A percentile compares a stretch with the other conserved stretches of the same genome.
phyloP scores from a whole-genome alignment of 768 basidiomycete species.

The Trametes cingulata region DNA sequence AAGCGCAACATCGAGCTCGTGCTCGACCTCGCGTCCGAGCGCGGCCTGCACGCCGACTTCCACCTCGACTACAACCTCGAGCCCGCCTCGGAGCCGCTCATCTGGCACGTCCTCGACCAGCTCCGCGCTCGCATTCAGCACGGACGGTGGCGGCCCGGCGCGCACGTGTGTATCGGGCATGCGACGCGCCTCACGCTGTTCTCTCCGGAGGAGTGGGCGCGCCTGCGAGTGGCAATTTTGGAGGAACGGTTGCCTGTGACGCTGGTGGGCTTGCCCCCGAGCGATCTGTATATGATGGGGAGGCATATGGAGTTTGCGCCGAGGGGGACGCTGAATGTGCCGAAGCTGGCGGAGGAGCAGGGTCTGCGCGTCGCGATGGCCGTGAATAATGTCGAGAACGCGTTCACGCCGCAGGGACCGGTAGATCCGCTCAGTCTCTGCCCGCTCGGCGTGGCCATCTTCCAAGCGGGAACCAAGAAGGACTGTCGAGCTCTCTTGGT shows the following conservation, averaged over 20 bases:
- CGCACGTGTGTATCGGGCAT: conserved; percentile 57
- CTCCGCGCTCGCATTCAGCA: conserved; percentile 35
- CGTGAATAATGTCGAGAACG: conserved; percentile 67
- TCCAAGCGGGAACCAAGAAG: conserved; percentile 53
- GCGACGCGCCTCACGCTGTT: conserved; percentile 60
- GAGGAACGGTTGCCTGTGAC: conserved; percentile 47
- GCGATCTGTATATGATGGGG: conserved; percentile 71
- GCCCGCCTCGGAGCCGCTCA: conserved; percentile 48
- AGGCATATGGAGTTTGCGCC: conserved; percentile 44
- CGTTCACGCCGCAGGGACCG: conserved; percentile 69
- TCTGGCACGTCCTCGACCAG: conserved; percentile 53
- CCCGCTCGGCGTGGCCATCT: conserved; percentile 57
- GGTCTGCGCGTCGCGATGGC: conserved; percentile 54
- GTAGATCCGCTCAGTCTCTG: conserved; percentile 62
- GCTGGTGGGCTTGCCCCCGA: conserved; percentile 61
- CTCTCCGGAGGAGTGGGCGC: conserved; percentile 44
- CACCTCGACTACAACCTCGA: conserved; percentile 71
- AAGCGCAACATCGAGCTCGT: conserved; percentile 55
- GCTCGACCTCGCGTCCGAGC: conserved; percentile 46
- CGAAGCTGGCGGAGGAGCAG: conserved; percentile 45
- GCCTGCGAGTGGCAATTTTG: conserved; percentile 33
- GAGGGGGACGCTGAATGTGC: conserved; percentile 56
- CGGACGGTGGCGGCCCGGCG: conserved; percentile 22
- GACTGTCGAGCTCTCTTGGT: conserved; percentile 53
- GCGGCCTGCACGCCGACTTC: conserved; percentile 54